Evolutionary conservation across 495 filamentous ascomycete genomes (phyloP), one percentile per base, ranked within the genome.

Genomic region (Penicillium crystallinum): DNA sequence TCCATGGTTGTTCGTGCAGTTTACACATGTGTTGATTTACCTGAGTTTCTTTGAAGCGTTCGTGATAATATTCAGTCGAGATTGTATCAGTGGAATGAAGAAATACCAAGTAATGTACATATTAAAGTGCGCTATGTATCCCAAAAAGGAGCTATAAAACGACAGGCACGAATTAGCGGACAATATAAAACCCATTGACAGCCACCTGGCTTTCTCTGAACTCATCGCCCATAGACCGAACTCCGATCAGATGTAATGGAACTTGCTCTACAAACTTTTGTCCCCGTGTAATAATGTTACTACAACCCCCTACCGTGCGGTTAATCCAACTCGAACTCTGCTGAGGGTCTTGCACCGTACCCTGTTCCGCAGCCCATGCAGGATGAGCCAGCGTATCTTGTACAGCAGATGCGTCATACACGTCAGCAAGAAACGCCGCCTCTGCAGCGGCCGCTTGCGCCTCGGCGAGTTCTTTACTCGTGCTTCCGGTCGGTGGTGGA

Each of bases 171-270:
- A 35, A 1, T 56, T 47, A 68, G 31, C 73, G 55, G 27, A 68
- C 61, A 54, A 77, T 69, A 54, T 64, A 77, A 46, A 70, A 73
- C 9, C 74, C 74, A 43, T 68, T 69, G 8, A 66, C 54, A 3
- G 54, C 58, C 9, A 74, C 49, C 23, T 66, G 57, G 36, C 53
- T 61, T 58, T 85, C 82, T 62, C 66, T 73, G 27, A 66, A 61
- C 42, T 67, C 69, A 18, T 75, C 81, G n/a, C 66, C 63, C 4
- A 65, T 62, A 10, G 71, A 76, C 27, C 84, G 72, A 40, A 86
- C 73, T 0, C 83, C 83, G 6, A 79, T 57, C 39, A 68, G 59
- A 57, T 85, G 77, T 30, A 85, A 54, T 3, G 79, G 79, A 2
- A 83, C 65, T 43, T 71, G 73, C 42, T 80, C 78, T 14, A 81